Conservation (phyloP, 441 rosid genomes). For the Erodium trifolium region DNA sequence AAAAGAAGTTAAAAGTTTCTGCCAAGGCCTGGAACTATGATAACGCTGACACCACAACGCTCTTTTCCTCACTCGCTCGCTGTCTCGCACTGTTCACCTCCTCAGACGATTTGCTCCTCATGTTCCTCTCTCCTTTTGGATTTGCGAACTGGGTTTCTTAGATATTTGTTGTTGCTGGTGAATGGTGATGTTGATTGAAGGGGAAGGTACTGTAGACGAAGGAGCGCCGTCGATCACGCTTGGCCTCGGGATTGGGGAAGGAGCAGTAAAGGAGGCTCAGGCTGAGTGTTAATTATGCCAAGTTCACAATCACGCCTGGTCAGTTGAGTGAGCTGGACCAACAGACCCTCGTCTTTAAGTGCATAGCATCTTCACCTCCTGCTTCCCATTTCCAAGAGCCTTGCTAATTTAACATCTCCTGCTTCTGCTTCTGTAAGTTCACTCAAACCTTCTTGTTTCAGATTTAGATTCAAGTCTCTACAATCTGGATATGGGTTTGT, state of each 20-base stretch:
- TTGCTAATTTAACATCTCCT: conserved; percentile 20
- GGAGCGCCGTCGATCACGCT: conserved; percentile 27
- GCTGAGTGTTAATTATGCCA: conserved; percentile 13
- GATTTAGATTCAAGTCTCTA: neutral
- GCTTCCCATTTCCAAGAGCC: conserved; percentile 38
- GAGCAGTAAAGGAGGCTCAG: neutral
- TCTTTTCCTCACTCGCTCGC: neutral
- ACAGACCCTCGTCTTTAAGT: conserved; percentile 41
- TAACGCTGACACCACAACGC: conserved; percentile 2
- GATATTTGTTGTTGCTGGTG: neutral
- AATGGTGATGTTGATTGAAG: conserved; percentile 13
- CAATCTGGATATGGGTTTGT: neutral
- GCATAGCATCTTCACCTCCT: conserved; percentile 32
- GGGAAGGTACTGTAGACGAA: conserved; percentile 17
- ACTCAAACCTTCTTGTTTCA: neutral
- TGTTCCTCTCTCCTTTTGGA: neutral
- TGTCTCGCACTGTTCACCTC: neutral
- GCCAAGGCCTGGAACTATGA: neutral
- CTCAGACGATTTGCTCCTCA: too few species aligned
- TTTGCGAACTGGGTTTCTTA: neutral
- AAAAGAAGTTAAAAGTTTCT: neutral
- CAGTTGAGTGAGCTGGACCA: conserved; percentile 50
- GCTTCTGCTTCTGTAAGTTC: conserved; percentile 17
- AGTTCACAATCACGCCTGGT: conserved; percentile 28
- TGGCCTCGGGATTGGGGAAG: conserved; percentile 28